Evolutionary conservation across 208 protist genomes (phyloP), one percentile per base, ranked within the genome.

Genomic region (Acanthamoeba castellanii): DNA sequence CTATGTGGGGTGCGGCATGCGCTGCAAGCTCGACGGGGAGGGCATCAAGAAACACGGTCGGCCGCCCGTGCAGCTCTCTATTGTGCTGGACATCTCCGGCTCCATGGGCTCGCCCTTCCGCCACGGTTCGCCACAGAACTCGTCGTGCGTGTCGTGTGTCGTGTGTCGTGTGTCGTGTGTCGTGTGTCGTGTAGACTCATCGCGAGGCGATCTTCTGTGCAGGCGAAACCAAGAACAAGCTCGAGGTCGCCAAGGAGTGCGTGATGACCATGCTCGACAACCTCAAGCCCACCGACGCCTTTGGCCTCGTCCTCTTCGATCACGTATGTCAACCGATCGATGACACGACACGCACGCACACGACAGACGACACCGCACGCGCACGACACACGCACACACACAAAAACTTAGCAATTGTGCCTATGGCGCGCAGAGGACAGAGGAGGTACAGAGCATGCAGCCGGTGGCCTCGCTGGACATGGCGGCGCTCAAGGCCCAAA

Each of bases 31-130:
- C 30, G 66, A 72, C 30, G 66, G 66, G 4, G 66, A 72, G 7
- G 66, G 66, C 66, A 72, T 72, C 30, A 30, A 37, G 30, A 30
- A 37, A 11, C 66, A 72, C 66, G 66, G 66, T n/a, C 66, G 66
- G 9, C 66, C 66, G 66, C 66, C 66, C 25, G 66, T 72, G 30
- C 66, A 37, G n/a, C 66, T 72, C 13, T 30, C 66, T 6, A 72
- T 72, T 27, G 66, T 72, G 66, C 66, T 72, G 8, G 66, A 72
- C 66, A 72, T 72, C 66, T 72, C 66, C 16, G 66, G 66, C 66
- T 72, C 66, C 30, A 72, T 72, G 66, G 30, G 13, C 66, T 18
- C 0, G 0, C n/a, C 66, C 30, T 72, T 72, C 66, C 66, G 66
- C 30, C 14, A 1, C 11, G 59, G 59, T 66, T 4, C 45, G 45